A percentile compares a stretch with the other conserved stretches of the same genome.
Evolutionary conservation across 2,329 filamentous ascomycete genomes (phyloP).

Genomic region (Epichloe aotearoae): DNA sequence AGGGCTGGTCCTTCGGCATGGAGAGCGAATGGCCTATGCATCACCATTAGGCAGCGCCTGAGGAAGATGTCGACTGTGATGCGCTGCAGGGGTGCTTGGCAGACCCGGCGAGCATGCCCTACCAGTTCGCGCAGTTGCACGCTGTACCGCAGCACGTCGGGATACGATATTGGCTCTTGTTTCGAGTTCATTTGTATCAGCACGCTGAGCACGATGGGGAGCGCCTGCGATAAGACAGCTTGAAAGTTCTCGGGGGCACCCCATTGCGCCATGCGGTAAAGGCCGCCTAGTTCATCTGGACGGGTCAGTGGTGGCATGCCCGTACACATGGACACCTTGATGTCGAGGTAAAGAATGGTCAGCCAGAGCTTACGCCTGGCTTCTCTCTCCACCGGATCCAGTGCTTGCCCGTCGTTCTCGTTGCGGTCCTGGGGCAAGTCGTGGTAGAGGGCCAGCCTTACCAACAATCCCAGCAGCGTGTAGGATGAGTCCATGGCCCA

Average conservation of each 20-base stretch:
- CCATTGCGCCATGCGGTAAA: conserved; percentile 15
- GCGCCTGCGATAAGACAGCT: conserved; percentile 17
- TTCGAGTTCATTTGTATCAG: conserved; percentile 20
- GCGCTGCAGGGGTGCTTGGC: conserved; percentile 17
- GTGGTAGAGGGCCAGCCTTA: conserved; percentile 21
- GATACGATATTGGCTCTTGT: conserved; percentile 18
- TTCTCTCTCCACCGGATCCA: conserved; percentile 15
- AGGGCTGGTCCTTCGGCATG: conserved; percentile 18
- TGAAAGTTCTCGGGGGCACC: conserved; percentile 17
- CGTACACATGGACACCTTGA: conserved; percentile 22
- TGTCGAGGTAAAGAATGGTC: conserved; percentile 23
- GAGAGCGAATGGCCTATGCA: conserved; percentile 23
- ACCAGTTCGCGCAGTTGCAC: conserved; percentile 20
- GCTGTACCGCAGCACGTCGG: conserved; percentile 21
- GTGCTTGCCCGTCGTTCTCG: conserved; percentile 12
- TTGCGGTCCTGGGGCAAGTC: conserved; percentile 20
- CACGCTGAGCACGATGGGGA: conserved; percentile 19
- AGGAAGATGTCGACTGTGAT: conserved; percentile 23
- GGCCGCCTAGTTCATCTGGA: conserved; percentile 17
- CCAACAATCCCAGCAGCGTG: conserved; percentile 21
- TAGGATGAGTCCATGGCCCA: conserved; percentile 24
- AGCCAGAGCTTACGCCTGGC: conserved; percentile 20
- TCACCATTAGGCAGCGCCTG: conserved; percentile 22
- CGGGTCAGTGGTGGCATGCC: conserved; percentile 22
- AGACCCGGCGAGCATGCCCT: conserved; percentile 16